phyloP scores from a whole-genome alignment of 768 basidiomycete species.

The Mycena rosella region DNA sequence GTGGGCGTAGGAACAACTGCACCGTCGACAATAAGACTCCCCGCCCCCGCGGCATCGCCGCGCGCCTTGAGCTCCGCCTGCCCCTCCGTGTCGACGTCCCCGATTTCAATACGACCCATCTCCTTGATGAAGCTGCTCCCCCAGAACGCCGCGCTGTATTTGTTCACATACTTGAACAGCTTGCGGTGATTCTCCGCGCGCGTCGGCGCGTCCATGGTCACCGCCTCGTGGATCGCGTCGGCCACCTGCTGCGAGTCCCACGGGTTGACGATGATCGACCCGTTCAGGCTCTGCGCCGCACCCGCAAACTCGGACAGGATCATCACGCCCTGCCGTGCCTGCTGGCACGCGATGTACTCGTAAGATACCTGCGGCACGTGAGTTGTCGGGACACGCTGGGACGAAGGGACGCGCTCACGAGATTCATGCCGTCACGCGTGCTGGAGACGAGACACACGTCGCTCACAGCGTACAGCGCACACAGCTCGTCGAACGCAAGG shows the following conservation, averaged over 20 bases:
- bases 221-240: conserved; percentile 95
- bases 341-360: conserved; percentile 97
- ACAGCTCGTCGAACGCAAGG: conserved; percentile 92
- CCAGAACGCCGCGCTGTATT: conserved; percentile 95
- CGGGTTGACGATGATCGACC: conserved; percentile 97
- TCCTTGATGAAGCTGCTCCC: conserved; percentile 91
- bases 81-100: conserved; percentile 52
- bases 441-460: conserved; percentile 96
- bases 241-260: conserved; percentile 99
- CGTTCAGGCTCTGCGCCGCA: conserved; percentile 95
- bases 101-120: conserved; percentile 73
- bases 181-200: conserved; percentile 96
- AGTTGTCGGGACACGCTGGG: neutral
- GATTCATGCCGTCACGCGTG: conserved; percentile 98
- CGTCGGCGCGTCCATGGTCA: conserved; percentile 86
- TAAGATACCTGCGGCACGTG: conserved; percentile 85
- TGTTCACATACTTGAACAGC: conserved; percentile 96
- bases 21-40: conserved; percentile 56
- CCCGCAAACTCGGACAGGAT: conserved; percentile 99
- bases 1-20: conserved; percentile 39
- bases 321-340: conserved; percentile 94
- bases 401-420: conserved; percentile 67
- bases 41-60: conserved; percentile 51
- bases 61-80: conserved; percentile 50
- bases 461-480: conserved; percentile 96